A percentile compares a stretch with the other conserved stretches of the same genome.
These are phyloP conservation scores for Ottelia alismoides DNA, from an alignment of 106 monocot genomes.

Conservation along the genomic window DNA sequence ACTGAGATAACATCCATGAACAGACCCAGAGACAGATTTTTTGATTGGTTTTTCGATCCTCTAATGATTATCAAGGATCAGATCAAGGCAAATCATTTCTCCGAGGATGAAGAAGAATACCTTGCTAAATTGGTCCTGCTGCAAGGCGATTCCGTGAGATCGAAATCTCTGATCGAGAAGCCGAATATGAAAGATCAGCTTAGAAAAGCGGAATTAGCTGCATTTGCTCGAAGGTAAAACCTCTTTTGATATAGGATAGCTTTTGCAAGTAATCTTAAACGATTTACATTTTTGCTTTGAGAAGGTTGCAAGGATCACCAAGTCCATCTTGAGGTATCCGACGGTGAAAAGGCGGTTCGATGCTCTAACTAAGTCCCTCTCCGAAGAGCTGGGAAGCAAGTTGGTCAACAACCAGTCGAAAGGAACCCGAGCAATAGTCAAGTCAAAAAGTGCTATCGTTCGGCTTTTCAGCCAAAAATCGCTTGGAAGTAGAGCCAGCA, in stretches of 20 bases:
- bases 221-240: slow-evolving; percentile 73
- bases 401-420: slow-evolving; percentile 23
- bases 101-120: slow-evolving; percentile 63
- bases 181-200: slow-evolving; percentile 20
- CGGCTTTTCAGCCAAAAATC: slow-evolving; percentile 52
- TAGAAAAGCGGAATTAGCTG: slow-evolving; percentile 62
- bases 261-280: too few relatives aligned
- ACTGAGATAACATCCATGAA: slow-evolving; percentile 61
- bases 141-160: slow-evolving; percentile 32
- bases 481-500: slow-evolving; percentile 18
- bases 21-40: slow-evolving; percentile 59
- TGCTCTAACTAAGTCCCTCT: slow-evolving; percentile 43
- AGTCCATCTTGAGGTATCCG: slow-evolving; percentile 83
- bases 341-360: slow-evolving; percentile 65
- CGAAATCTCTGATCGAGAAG: slow-evolving; percentile 19
- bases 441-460: slow-evolving; percentile 19
- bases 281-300: background rate
- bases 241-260: too few relatives aligned
- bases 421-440: background rate
- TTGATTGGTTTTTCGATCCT: slow-evolving; percentile 90
- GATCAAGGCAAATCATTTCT: slow-evolving; percentile 48
- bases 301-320: slow-evolving; percentile 79
- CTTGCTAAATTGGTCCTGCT: slow-evolving; percentile 56
- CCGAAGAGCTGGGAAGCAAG: slow-evolving; percentile 57
- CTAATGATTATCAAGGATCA: slow-evolving; percentile 83